Evolutionary conservation across 768 basidiomycete genomes (phyloP).

Genomic region (Pleurotus djamor): DNA sequence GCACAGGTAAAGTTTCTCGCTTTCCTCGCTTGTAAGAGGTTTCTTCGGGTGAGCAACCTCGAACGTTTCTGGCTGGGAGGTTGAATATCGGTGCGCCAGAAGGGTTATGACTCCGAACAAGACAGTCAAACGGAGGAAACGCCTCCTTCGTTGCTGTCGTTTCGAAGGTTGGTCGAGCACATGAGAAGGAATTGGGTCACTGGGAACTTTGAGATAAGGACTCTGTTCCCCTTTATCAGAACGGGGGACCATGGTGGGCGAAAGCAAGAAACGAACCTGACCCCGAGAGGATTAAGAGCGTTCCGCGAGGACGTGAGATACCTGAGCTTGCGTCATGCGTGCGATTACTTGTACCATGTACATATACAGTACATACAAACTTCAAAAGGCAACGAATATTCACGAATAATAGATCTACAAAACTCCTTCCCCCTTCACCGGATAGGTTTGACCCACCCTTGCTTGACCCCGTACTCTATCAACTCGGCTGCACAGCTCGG

Average conservation of each 20-base stretch:
- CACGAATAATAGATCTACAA: background rate
- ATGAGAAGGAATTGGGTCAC: background rate
- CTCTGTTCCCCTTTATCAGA: background rate
- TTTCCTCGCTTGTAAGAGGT: slow-evolving; percentile 15
- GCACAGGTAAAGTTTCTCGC: slow-evolving; percentile 22
- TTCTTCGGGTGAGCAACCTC: background rate
- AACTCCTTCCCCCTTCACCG: background rate
- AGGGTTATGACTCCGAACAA: background rate
- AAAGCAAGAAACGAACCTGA: background rate
- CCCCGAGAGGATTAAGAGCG: background rate
- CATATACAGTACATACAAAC: background rate
- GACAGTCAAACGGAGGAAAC: background rate
- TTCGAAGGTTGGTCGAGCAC: background rate
- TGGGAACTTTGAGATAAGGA: background rate
- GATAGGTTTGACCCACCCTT: slow-evolving; percentile 2
- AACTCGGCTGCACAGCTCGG: slow-evolving; percentile 1
- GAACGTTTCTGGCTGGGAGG: background rate
- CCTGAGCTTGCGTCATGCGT: background rate
- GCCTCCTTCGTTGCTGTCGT: slow-evolving; percentile 2
- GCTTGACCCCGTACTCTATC: slow-evolving; percentile 4
- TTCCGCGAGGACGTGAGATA: slow-evolving; percentile 3
- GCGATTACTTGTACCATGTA: background rate
- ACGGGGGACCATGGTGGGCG: slow-evolving; percentile 1
- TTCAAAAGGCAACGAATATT: background rate
- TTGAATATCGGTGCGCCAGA: background rate